Evolutionary conservation across 192 early-diverging fungal genomes (phyloP).

Genomic region (Diversispora epigaea): DNA sequence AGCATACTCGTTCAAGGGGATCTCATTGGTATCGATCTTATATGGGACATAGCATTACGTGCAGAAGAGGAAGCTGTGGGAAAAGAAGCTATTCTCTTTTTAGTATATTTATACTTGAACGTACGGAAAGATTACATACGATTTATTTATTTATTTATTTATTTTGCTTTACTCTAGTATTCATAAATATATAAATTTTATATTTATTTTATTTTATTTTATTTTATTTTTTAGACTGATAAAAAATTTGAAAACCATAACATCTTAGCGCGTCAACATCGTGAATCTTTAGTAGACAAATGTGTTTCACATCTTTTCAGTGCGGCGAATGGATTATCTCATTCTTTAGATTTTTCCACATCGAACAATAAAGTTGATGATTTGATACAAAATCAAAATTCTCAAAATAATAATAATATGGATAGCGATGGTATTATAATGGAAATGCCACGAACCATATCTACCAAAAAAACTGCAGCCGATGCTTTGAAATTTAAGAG

Average conservation of each 20-base stretch:
- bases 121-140: conserved; percentile 1
- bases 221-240: conserved; percentile 33
- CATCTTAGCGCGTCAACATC: conserved; percentile 34
- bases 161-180: background rate
- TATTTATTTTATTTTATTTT: background rate
- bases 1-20: conserved; percentile 34
- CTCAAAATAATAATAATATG: conserved; percentile 14
- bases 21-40: conserved; percentile 44
- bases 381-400: background rate
- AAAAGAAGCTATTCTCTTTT: conserved; percentile 37
- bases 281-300: conserved; percentile 43
- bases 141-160: background rate
- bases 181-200: background rate
- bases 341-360: background rate
- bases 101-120: conserved; percentile 38
- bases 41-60: conserved; percentile 48
- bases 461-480: background rate
- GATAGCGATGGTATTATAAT: conserved; percentile 6
- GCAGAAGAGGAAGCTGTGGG: conserved; percentile 40
- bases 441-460: background rate
- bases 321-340: conserved; percentile 31
- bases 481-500: conserved; percentile 44
- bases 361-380: background rate
- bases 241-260: conserved; percentile 28
- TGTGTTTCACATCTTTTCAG: conserved; percentile 43